A percentile compares a stretch with the other conserved stretches of the same genome.
Conservation (phyloP, 2,329 filamentous ascomycete species). For the Xylariaceae sp. region DNA sequence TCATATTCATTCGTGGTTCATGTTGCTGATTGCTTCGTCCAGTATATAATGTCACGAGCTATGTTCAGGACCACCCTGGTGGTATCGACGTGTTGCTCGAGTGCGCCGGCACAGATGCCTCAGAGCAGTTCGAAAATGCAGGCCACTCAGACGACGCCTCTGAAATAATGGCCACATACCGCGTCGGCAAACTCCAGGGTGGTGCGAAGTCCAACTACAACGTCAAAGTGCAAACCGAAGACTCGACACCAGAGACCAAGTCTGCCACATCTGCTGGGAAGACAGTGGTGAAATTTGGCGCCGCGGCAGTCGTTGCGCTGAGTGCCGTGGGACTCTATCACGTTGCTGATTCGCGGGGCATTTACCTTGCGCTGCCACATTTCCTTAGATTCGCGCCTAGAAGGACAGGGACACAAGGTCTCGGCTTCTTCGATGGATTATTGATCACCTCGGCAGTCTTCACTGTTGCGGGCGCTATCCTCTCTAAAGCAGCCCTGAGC, state of each 20-base stretch:
- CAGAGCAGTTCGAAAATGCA: conserved; percentile 76
- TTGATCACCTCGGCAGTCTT: conserved; percentile 34
- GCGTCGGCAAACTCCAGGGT: conserved; percentile 37
- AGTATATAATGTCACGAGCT: conserved; percentile 57
- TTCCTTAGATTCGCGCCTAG: neutral
- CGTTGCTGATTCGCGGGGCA: conserved; percentile 2
- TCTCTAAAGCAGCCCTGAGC: conserved; percentile 30
- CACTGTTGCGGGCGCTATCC: conserved; percentile 31
- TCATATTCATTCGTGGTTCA: neutral
- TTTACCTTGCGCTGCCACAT: conserved; percentile 3
- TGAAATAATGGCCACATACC: conserved; percentile 38
- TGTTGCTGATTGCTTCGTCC: conserved; percentile 1
- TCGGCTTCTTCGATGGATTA: conserved; percentile 37
- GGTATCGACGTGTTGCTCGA: conserved; percentile 75
- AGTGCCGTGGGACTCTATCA: conserved; percentile 12
- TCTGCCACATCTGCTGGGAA: conserved; percentile 2
- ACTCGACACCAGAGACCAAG: conserved; percentile 7
- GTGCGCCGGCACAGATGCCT: conserved; percentile 71
- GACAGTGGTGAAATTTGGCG: conserved; percentile 4
- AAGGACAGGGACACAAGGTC: conserved; percentile 18
- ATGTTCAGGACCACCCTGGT: conserved; percentile 59
- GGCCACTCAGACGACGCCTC: conserved; percentile 65
- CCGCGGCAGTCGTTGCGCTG: conserved; percentile 7
- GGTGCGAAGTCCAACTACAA: neutral
- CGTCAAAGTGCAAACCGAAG: neutral